phyloP scores from a whole-genome alignment of 306 rosid genomes.

The Psophocarpus tetragonolobus region DNA sequence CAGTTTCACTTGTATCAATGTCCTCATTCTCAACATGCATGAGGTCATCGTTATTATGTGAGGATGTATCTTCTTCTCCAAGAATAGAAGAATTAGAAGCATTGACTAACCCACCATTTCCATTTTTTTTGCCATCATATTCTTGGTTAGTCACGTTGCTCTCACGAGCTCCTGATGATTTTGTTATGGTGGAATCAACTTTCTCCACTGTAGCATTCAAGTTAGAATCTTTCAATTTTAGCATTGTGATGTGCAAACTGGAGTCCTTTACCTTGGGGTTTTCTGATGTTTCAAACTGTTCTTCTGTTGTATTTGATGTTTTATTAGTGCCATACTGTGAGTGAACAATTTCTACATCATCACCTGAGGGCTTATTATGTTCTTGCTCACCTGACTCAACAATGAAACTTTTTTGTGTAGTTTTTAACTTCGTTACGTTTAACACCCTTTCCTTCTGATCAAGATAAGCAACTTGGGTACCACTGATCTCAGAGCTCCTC shows the following conservation, averaged over 20 bases:
- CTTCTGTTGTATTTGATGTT: constrained; percentile 11
- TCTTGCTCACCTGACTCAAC: constrained; percentile 38
- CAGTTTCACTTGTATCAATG: constrained; percentile 26
- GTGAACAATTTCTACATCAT: constrained; percentile 1
- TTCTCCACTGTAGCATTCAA: constrained; percentile 24
- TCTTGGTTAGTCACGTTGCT: constrained; percentile 34
- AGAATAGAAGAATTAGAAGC: constrained; percentile 28
- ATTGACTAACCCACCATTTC: constrained; percentile 8
- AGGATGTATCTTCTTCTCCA: constrained; percentile 29
- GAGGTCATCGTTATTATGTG: not conserved
- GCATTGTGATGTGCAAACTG: constrained; percentile 34
- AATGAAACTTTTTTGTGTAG: constrained; percentile 21
- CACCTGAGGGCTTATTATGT: not conserved
- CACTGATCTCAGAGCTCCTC: constrained; percentile 34
- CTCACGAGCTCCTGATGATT: constrained; percentile 33
- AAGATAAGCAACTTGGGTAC: constrained; percentile 24
- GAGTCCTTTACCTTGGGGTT: constrained; percentile 36
- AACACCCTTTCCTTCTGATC: constrained; percentile 36
- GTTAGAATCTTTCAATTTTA: constrained; percentile 34
- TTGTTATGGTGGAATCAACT: constrained; percentile 37
- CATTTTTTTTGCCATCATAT: constrained; percentile 31
- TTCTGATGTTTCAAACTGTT: constrained; percentile 26
- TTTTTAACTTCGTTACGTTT: constrained; percentile 32
- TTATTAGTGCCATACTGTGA: not conserved
- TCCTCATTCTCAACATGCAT: constrained; percentile 28